A percentile compares a stretch with the other conserved stretches of the same genome.
These are phyloP conservation scores for Vitis rotundifolia DNA, from an alignment of 164 flowering plant genomes.

Conservation along the genomic window DNA sequence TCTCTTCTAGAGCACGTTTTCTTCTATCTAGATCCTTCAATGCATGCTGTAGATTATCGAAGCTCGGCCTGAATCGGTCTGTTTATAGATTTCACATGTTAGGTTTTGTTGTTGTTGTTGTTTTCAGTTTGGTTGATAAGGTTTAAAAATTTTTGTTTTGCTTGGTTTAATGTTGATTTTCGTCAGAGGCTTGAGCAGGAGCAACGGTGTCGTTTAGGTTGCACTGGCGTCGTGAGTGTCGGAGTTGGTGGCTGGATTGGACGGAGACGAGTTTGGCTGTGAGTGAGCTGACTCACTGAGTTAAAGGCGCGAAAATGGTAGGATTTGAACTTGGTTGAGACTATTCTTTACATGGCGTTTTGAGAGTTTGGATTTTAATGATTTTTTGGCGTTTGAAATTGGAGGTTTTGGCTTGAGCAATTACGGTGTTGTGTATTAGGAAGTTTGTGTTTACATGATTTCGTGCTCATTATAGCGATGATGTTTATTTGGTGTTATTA, in stretches of 20 bases:
- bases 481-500: background rate
- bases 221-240: background rate
- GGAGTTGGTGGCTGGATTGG: background rate
- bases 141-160: background rate
- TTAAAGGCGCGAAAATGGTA: constrained; percentile 12
- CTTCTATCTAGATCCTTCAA: constrained; percentile 1
- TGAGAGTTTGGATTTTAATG: background rate
- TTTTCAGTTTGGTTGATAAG: constrained; percentile 5
- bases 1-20: background rate
- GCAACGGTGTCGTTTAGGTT: constrained; percentile 2
- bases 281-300: constrained; percentile 12
- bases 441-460: background rate
- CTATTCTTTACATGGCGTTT: constrained; percentile 8
- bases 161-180: background rate
- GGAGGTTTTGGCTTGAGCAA: background rate
- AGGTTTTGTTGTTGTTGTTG: constrained; percentile 8
- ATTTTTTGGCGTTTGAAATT: no score
- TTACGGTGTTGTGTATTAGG: background rate
- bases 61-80: background rate
- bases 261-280: background rate
- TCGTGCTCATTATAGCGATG: background rate
- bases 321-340: constrained; percentile 7
- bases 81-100: background rate
- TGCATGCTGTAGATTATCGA: constrained; percentile 2
- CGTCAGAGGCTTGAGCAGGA: background rate